phyloP scores from a whole-genome alignment of 371 early-diverging fungal species.

The Choanephora cucurbitarum region DNA sequence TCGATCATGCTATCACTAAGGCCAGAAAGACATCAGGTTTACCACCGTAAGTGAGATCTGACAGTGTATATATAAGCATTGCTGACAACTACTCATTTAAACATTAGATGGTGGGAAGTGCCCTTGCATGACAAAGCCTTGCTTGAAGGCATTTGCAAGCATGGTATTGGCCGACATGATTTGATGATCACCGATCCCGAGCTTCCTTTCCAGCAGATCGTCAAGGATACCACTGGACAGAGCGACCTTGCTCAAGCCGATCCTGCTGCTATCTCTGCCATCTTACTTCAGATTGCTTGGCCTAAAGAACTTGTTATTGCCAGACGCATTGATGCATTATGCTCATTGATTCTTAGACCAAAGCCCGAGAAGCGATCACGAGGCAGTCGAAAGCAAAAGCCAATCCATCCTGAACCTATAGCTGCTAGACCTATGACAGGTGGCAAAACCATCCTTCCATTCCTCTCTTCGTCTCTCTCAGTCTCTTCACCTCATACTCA shows the following conservation, averaged over 20 bases:
- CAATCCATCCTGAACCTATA: conserved; percentile 9
- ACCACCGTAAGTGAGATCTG: conserved; percentile 27
- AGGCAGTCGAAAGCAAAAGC: conserved; percentile 13
- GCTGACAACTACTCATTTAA: conserved; percentile 15
- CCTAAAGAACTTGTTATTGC: conserved; percentile 56
- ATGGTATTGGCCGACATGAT: conserved; percentile 70
- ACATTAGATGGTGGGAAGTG: conserved; percentile 65
- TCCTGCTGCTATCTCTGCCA: conserved; percentile 11
- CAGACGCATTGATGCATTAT: conserved; percentile 56
- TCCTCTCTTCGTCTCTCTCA: conserved; percentile 7
- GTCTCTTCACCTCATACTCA: conserved; percentile 9
- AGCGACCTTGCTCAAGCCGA: conserved; percentile 10
- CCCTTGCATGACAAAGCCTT: conserved; percentile 67
- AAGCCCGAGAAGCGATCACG: conserved; percentile 34
- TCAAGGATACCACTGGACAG: conserved; percentile 9
- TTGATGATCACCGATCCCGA: conserved; percentile 63
- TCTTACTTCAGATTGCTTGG: conserved; percentile 49
- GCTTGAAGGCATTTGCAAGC: conserved; percentile 63
- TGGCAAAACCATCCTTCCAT: conserved; percentile 7
- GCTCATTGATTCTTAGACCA: conserved; percentile 53
- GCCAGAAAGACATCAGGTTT: conserved; percentile 44
- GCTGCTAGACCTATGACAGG: neutral
- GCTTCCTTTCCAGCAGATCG: conserved; percentile 48
- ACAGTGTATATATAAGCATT: neutral
- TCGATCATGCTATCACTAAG: conserved; percentile 30